Base-by-base conservation (phyloP, 1,139 yeast genomes). In the Hansenula sp. region DNA sequence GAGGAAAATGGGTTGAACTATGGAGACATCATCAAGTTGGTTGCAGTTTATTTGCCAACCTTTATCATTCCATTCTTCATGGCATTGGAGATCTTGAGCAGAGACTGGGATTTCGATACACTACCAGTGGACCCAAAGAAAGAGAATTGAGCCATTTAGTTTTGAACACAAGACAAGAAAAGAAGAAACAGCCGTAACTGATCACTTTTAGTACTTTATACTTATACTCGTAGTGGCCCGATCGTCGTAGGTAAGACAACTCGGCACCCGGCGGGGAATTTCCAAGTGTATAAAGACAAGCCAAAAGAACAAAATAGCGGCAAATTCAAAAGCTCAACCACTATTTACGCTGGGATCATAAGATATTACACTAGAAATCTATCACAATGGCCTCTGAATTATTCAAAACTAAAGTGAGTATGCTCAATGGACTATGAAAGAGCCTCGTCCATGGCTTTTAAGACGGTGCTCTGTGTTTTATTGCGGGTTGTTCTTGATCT, bases 31-130 rank as follows among this genome's bases (percentile, higher is more conserved):
- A 46, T 49, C 44, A 74, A 73, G 13, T 66, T 87, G 49, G 49
- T 75, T 11, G 70, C 64, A 4, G 65, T 85, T 11, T 87, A 87
- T 59, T 54, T 72, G 2, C 96, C 96, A 8, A 86, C 88, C 32
- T 72, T 84, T 46, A 38, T 83, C 25, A 74, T 87, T 36, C 95
- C 96, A 2, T 56, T 72, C 18, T 55, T 67, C 30, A 76, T 88
- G 70, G 62, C 78, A 53, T 46, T 72, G 21, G 90, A 85, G 58
- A 61, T 66, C 41, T 53, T 54, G 41, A 15, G 38, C 7, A 59
- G 74, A 34, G 46, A 47, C 15, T 50, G 52, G 54, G 13, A 15
- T 4, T 3, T 7, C 9, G 18, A 15, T 7, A n/a, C 13, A 7
- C 13, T 7, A n/a, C 3, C 31, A 36, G 16, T 4, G 5, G 24